Evolutionary conservation across 805 yeast genomes (phyloP).

Genomic region (Naumovozyma baii): DNA sequence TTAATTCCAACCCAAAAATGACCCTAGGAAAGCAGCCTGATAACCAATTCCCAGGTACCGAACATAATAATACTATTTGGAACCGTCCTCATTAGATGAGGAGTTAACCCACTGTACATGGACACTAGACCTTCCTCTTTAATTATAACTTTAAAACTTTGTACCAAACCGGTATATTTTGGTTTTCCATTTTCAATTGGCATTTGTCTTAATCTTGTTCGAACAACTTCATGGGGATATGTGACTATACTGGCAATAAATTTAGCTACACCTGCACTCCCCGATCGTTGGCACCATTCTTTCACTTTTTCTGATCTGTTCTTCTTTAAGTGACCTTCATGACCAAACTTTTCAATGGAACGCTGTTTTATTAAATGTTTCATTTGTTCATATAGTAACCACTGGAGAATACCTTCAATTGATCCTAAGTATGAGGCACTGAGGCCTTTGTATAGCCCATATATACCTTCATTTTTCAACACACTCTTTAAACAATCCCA

Average conservation of each 20-base stretch:
- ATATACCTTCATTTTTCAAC: slow-evolving; percentile 64
- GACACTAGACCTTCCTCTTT: slow-evolving; percentile 89
- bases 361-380: slow-evolving; percentile 53
- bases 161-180: slow-evolving; percentile 82
- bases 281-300: slow-evolving; percentile 94
- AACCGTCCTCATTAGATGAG: slow-evolving; percentile 91
- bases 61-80: slow-evolving; percentile 98
- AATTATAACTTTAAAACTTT: slow-evolving; percentile 74
- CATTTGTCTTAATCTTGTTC: slow-evolving; percentile 92
- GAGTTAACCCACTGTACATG: slow-evolving; percentile 96
- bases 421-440: slow-evolving; percentile 93
- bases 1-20: not conserved
- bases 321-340: slow-evolving; percentile 28
- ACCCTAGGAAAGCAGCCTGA: slow-evolving; percentile 41
- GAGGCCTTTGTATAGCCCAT: slow-evolving; percentile 79
- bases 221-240: slow-evolving; percentile 94
- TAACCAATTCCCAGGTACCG: slow-evolving; percentile 93
- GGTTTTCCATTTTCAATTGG: slow-evolving; percentile 72
- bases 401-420: slow-evolving; percentile 83
- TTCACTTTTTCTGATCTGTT: slow-evolving; percentile 51
- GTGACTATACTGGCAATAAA: slow-evolving; percentile 85
- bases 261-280: slow-evolving; percentile 96
- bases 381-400: slow-evolving; percentile 97
- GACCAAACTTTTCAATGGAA: slow-evolving; percentile 31
- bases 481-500: slow-evolving; percentile 73